phyloP scores from a whole-genome alignment of 2,329 filamentous ascomycete species.

The Hymenoscyphus scutula region DNA sequence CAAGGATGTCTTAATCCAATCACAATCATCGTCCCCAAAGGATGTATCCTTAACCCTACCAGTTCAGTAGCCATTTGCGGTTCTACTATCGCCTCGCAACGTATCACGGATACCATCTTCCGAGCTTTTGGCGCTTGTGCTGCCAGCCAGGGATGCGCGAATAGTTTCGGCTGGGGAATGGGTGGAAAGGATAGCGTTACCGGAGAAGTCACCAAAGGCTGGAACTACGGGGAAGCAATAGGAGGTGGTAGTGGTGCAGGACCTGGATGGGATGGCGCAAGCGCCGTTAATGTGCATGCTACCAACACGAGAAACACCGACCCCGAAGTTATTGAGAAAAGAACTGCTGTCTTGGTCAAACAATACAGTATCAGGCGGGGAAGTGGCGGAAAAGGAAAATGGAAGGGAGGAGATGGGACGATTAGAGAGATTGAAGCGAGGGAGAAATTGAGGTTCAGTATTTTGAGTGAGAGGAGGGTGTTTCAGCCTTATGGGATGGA shows the following conservation, averaged over 20 bases:
- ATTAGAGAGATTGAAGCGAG: slow-evolving; percentile 63
- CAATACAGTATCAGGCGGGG: slow-evolving; percentile 63
- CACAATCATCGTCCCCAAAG: slow-evolving; percentile 68
- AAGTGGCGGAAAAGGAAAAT: slow-evolving; percentile 62
- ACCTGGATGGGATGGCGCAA: slow-evolving; percentile 67
- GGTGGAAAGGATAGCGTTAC: background rate
- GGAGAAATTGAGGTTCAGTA: slow-evolving; percentile 24
- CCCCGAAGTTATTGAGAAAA: slow-evolving; percentile 71
- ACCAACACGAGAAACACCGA: slow-evolving; percentile 86
- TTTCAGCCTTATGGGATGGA: slow-evolving; percentile 77
- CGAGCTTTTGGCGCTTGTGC: slow-evolving; percentile 75
- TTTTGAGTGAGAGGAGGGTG: slow-evolving; percentile 62
- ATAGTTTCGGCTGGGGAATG: slow-evolving; percentile 66
- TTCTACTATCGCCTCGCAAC: slow-evolving; percentile 74
- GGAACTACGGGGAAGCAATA: slow-evolving; percentile 84
- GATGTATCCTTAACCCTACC: slow-evolving; percentile 69
- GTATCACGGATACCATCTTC: slow-evolving; percentile 77
- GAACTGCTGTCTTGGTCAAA: slow-evolving; percentile 70
- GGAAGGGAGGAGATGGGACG: slow-evolving; percentile 70
- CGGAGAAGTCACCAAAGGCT: slow-evolving; percentile 62
- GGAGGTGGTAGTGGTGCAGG: slow-evolving; percentile 73
- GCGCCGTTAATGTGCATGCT: slow-evolving; percentile 79
- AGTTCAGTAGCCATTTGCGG: slow-evolving; percentile 77
- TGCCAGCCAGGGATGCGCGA: slow-evolving; percentile 74
- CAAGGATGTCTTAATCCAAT: slow-evolving; percentile 78